Conservation (phyloP, 2,329 filamentous ascomycete genomes). For the Pezicula rhizophila region DNA sequence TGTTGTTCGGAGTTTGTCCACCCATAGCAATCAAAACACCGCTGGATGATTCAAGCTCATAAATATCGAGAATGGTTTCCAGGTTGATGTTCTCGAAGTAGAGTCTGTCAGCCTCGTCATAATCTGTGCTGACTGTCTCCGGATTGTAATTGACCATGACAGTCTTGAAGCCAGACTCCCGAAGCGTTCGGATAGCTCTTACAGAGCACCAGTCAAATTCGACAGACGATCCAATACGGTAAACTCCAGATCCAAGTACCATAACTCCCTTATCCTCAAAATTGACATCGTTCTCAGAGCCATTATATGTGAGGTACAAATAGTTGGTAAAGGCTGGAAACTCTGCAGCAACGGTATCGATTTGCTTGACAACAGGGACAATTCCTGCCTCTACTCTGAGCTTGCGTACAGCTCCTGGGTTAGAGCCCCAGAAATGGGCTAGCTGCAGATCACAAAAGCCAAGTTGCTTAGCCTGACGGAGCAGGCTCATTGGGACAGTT, state of each 20-base stretch:
- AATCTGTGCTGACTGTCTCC: slow-evolving; percentile 85
- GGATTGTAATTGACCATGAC: slow-evolving; percentile 96
- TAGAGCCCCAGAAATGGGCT: slow-evolving; percentile 89
- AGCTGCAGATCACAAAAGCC: slow-evolving; percentile 93
- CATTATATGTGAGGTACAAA: slow-evolving; percentile 93
- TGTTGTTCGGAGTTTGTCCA: slow-evolving; percentile 97
- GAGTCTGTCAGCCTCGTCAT: slow-evolving; percentile 86
- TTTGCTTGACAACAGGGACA: slow-evolving; percentile 89
- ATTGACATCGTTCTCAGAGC: slow-evolving; percentile 71
- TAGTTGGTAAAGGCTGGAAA: slow-evolving; percentile 96
- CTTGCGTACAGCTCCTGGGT: slow-evolving; percentile 82
- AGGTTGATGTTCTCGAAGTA: slow-evolving; percentile 96
- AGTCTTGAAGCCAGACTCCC: slow-evolving; percentile 81
- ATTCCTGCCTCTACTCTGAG: slow-evolving; percentile 82
- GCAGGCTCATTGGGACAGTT: slow-evolving; percentile 60
- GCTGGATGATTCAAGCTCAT: slow-evolving; percentile 74
- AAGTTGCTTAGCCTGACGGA: slow-evolving; percentile 83
- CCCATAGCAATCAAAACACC: slow-evolving; percentile 95
- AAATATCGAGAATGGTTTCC: slow-evolving; percentile 89
- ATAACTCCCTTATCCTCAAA: slow-evolving; percentile 92
- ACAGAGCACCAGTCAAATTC: slow-evolving; percentile 99
- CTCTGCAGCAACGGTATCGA: slow-evolving; percentile 95
- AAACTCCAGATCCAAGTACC: slow-evolving; percentile 93
- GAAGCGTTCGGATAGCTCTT: slow-evolving; percentile 82
- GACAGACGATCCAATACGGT: slow-evolving; percentile 94